Base-by-base conservation (phyloP, 495 filamentous ascomycete genomes). In the Penicillium alfredii region DNA sequence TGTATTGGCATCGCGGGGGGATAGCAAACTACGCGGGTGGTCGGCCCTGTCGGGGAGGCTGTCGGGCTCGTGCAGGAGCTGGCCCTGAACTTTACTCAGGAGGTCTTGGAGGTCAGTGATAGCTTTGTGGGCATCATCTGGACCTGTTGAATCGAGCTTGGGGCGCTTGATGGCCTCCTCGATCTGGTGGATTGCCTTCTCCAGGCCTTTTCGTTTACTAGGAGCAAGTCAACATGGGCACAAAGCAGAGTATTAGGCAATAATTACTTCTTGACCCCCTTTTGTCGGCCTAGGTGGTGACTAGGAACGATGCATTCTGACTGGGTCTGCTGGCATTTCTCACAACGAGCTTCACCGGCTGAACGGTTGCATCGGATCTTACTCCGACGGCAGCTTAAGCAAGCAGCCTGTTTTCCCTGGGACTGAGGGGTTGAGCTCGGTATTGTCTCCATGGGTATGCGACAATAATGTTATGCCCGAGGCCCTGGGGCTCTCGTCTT, bases 221-320 rank as follows among this genome's bases (percentile, higher is more conserved):
- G 13, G 5, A 13, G 40, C 13, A 14, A n/a, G 37, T 47, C 35
- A 51, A 26, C 29, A 15, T 32, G n/a, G n/a, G n/a, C n/a, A n/a
- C n/a, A n/a, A n/a, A n/a, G n/a, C n/a, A n/a, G n/a, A n/a, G n/a
- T n/a, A n/a, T n/a, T n/a, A n/a, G n/a, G n/a, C n/a, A n/a, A n/a
- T n/a, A n/a, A n/a, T n/a, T 25, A 25, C 81, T 86, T 86, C 51
- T 84, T 83, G 27, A 84, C 78, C 3, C 82, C 82, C 53, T 84
- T 84, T 40, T 82, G 79, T 38, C 82, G 65, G 6, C 82, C 82
- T 7, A 84, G 69, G 31, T 81, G 80, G 55, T 84, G 81, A 24
- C 72, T 75, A 3, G 81, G 81, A 7, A 82, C 73, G 7, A 80
- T 62, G 52, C 82, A 84, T 28, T 83, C 74, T 2, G 66, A 56